These are phyloP conservation scores for Phtheirospermum japonicum DNA, from an alignment of 257 asterid species.

Conservation along the genomic window DNA sequence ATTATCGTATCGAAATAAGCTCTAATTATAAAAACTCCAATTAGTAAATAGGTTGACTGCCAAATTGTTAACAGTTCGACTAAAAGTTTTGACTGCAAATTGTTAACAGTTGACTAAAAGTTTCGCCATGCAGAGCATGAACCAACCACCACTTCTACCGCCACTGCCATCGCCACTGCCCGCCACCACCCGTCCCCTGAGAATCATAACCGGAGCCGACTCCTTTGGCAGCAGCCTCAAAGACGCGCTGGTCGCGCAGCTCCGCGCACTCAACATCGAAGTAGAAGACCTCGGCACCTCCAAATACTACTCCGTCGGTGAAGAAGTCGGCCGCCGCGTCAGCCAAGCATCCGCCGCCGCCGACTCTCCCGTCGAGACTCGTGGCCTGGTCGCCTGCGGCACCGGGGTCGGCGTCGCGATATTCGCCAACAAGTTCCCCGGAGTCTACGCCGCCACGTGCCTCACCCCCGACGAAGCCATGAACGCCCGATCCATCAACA, in stretches of 20 bases:
- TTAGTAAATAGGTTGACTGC: neutral
- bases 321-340: too few species aligned
- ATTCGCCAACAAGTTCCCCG: conserved; percentile 87
- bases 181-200: conserved; percentile 44
- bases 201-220: conserved; percentile 75
- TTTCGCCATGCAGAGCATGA: conserved; percentile 40
- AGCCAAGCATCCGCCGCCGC: conserved; percentile 42
- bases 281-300: conserved; percentile 72
- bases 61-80: too few species aligned
- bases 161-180: too few species aligned
- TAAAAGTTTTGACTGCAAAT: too few species aligned
- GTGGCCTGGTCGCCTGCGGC: too few species aligned
- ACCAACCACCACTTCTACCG: conserved; percentile 21
- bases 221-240: conserved; percentile 72
- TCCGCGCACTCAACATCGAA: conserved; percentile 56
- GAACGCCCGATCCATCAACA: too few species aligned
- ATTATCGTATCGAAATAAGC: too few species aligned
- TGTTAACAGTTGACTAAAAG: too few species aligned
- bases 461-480: too few species aligned
- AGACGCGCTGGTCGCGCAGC: conserved; percentile 51
- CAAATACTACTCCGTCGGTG: conserved; percentile 74
- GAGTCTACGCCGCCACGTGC: too few species aligned
- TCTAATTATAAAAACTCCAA: too few species aligned
- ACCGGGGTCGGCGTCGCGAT: conserved; percentile 86
- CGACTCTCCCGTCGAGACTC: conserved; percentile 42